A percentile compares a stretch with the other conserved stretches of the same genome.
These are phyloP conservation scores for Elsinoe australis DNA, from an alignment of 2,329 filamentous ascomycete genomes.

Conservation along the genomic window DNA sequence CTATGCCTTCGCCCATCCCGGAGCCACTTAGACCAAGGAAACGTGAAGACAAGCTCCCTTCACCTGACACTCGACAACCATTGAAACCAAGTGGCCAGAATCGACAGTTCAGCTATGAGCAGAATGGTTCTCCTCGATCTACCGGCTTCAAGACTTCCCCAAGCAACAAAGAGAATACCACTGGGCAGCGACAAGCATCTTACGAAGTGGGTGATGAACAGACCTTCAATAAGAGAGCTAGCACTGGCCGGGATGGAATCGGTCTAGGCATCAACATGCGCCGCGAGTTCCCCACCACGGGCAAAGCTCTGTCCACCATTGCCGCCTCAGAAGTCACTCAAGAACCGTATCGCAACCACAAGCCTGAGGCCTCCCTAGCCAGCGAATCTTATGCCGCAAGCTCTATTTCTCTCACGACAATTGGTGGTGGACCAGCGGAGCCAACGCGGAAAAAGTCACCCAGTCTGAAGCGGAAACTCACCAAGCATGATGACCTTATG, in stretches of 20 bases:
- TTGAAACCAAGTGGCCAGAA: neutral
- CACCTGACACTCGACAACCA: slow-evolving; percentile 15
- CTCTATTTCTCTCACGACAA: slow-evolving; percentile 12
- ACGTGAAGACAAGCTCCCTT: slow-evolving; percentile 21
- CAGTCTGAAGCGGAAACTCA: slow-evolving; percentile 65
- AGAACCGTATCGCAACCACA: slow-evolving; percentile 27
- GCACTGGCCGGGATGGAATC: neutral
- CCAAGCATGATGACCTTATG: slow-evolving; percentile 87
- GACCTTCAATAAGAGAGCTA: slow-evolving; percentile 31
- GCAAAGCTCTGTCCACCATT: slow-evolving; percentile 53
- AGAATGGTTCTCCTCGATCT: slow-evolving; percentile 5
- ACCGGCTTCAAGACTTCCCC: slow-evolving; percentile 3
- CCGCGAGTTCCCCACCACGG: slow-evolving; percentile 42
- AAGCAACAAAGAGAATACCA: slow-evolving; percentile 12
- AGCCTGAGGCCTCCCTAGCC: slow-evolving; percentile 11
- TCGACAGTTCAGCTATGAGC: slow-evolving; percentile 14
- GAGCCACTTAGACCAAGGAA: slow-evolving; percentile 24
- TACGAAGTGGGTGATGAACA: slow-evolving; percentile 8
- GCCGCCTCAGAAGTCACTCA: slow-evolving; percentile 50
- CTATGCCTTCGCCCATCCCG: slow-evolving; percentile 27
- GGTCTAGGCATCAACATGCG: slow-evolving; percentile 18
- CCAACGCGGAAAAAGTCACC: slow-evolving; percentile 28
- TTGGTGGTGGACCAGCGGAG: slow-evolving; percentile 23
- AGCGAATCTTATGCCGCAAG: slow-evolving; percentile 20
- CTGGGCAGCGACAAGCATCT: slow-evolving; percentile 13